phyloP scores from a whole-genome alignment of 805 yeast genomes.

The Starmerella kuoi region DNA sequence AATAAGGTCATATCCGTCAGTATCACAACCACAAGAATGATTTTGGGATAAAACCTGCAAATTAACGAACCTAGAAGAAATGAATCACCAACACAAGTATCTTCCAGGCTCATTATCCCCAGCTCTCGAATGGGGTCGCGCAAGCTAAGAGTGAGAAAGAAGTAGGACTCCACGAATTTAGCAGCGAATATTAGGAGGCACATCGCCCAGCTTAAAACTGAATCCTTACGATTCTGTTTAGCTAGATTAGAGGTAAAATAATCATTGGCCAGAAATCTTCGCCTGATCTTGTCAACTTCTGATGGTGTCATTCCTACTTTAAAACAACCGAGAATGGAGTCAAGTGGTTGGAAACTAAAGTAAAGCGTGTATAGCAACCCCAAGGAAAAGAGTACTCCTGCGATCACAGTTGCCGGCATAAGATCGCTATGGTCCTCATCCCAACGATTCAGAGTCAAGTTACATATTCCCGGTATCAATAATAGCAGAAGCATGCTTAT shows the following conservation, averaged over 20 bases:
- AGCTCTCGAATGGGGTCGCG: constrained; percentile 64
- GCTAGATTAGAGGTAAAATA: constrained; percentile 52
- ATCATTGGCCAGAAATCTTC: constrained; percentile 38
- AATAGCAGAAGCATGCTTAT: constrained; percentile 34
- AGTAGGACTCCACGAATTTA: constrained; percentile 66
- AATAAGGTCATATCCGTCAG: constrained; percentile 56
- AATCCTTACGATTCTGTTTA: constrained; percentile 40
- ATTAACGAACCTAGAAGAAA: constrained; percentile 38
- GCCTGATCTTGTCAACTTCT: constrained; percentile 11
- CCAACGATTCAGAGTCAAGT: constrained; percentile 18
- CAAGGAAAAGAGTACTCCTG: constrained; percentile 45
- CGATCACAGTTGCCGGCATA: constrained; percentile 28
- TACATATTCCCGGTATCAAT: constrained; percentile 16
- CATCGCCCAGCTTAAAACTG: constrained; percentile 51
- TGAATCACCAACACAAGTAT: constrained; percentile 50
- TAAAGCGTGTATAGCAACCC: constrained; percentile 44
- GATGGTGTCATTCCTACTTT: neutral
- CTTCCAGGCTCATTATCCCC: constrained; percentile 39
- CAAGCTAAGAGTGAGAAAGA: constrained; percentile 59
- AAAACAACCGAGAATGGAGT: constrained; percentile 37
- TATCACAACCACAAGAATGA: constrained; percentile 43
- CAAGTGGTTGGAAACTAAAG: constrained; percentile 51
- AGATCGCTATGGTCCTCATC: constrained; percentile 1
- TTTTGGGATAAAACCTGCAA: constrained; percentile 45
- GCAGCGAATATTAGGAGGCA: constrained; percentile 59